Evolutionary conservation across 2,329 filamentous ascomycete species (phyloP).

Genomic region (Hawksworthiomyces lignivorus): DNA sequence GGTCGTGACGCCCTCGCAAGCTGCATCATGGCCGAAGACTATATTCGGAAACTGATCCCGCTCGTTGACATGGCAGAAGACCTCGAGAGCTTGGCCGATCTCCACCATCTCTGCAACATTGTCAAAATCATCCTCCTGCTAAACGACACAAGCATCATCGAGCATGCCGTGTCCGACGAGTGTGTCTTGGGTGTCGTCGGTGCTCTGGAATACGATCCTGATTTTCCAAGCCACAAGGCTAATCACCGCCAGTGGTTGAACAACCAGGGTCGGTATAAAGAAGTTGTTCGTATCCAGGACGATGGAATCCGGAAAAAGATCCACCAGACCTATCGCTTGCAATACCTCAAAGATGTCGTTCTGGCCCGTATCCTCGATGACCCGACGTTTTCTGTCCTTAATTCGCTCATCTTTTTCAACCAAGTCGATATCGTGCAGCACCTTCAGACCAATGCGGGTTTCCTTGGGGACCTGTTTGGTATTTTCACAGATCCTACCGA

Average conservation of each 20-base stretch:
- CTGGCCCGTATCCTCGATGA: conserved; percentile 93
- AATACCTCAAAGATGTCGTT: conserved; percentile 98
- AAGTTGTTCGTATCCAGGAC: conserved; percentile 90
- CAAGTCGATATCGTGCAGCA: conserved; percentile 97
- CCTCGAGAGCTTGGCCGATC: conserved; percentile 74
- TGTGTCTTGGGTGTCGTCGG: conserved; percentile 88
- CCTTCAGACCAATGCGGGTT: conserved; percentile 71
- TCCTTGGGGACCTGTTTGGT: conserved; percentile 72
- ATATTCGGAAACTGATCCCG: conserved; percentile 79
- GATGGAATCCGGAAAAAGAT: conserved; percentile 79
- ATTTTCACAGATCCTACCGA: conserved; percentile 65
- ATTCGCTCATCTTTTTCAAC: conserved; percentile 97
- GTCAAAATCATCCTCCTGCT: conserved; percentile 94
- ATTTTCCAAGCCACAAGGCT: conserved; percentile 95
- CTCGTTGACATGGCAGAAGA: conserved; percentile 86
- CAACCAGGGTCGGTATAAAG: conserved; percentile 85
- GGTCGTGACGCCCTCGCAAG: conserved; percentile 84
- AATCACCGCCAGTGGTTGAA: conserved; percentile 92
- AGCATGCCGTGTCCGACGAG: conserved; percentile 84
- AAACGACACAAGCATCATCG: conserved; percentile 92
- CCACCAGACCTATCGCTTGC: conserved; percentile 88
- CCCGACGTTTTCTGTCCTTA: conserved; percentile 93
- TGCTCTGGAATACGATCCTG: conserved; percentile 93
- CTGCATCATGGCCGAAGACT: conserved; percentile 76
- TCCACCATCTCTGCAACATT: conserved; percentile 92